Conservation (phyloP, 371 early-diverging fungal genomes). For the Mortierella sp. region DNA sequence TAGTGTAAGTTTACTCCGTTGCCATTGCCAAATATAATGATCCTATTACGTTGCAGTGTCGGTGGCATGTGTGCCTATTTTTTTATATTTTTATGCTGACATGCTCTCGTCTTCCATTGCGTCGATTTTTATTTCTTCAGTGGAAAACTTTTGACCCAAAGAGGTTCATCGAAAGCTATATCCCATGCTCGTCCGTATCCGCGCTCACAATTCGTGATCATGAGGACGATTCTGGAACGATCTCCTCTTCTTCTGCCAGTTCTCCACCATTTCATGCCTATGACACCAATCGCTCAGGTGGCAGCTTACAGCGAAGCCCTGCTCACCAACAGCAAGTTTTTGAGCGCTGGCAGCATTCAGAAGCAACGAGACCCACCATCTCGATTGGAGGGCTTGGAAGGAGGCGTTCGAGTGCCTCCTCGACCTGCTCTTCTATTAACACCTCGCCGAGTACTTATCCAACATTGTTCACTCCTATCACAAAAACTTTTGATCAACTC, state of each 20-base stretch:
- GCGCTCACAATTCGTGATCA: conserved; percentile 32
- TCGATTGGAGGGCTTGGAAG: conserved; percentile 36
- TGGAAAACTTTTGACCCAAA: conserved; percentile 62
- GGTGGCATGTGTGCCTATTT: too few relatives aligned
- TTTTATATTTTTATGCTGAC: background rate
- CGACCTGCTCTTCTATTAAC: conserved; percentile 22
- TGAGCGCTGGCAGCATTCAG: conserved; percentile 36
- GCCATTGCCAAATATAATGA: background rate
- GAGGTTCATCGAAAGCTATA: conserved; percentile 59
- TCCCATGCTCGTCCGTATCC: conserved; percentile 54
- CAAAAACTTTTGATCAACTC: conserved; percentile 5
- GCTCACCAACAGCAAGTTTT: conserved; percentile 28
- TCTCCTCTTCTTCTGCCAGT: conserved; percentile 25
- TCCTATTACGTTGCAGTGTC: background rate
- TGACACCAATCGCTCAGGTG: conserved; percentile 1
- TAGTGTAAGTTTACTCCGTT: conserved; percentile 11
- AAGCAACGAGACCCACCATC: conserved; percentile 26
- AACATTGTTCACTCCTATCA: conserved; percentile 13
- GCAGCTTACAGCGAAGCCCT: background rate
- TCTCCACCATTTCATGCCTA: conserved; percentile 21
- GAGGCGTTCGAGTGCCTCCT: conserved; percentile 31
- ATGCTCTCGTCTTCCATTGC: background rate
- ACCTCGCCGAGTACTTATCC: conserved; percentile 41
- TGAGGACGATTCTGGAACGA: conserved; percentile 42
- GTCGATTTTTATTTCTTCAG: conserved; percentile 23